phyloP scores from a whole-genome alignment of 129 eudicot species.

The Oenanthe sinensis region DNA sequence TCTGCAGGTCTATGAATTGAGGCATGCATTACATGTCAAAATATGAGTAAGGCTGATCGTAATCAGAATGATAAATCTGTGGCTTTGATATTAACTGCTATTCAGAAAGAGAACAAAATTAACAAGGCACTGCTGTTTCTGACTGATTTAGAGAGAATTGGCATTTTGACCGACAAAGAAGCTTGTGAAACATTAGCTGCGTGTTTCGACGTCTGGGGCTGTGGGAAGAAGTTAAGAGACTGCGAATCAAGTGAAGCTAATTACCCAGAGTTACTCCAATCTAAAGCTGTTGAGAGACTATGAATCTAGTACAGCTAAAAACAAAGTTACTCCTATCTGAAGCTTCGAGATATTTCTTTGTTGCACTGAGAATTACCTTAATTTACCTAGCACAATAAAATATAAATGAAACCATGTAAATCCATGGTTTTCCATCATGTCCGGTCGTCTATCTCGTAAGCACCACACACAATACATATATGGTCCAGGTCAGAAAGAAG shows the following conservation, averaged over 20 bases:
- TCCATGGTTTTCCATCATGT: too few relatives aligned
- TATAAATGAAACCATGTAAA: not conserved
- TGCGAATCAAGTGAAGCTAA: constrained; percentile 23
- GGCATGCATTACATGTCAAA: constrained; percentile 61
- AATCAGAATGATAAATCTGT: constrained; percentile 66
- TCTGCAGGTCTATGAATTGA: constrained; percentile 52
- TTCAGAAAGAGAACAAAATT: constrained; percentile 54
- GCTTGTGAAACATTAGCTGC: constrained; percentile 27
- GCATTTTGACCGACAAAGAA: constrained; percentile 59
- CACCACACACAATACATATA: too few relatives aligned
- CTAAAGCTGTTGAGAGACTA: too few relatives aligned
- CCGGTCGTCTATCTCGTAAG: too few relatives aligned
- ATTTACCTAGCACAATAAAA: not conserved
- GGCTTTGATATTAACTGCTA: constrained; percentile 56
- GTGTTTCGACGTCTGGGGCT: constrained; percentile 71
- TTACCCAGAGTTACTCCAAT: not conserved
- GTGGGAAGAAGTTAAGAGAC: constrained; percentile 75
- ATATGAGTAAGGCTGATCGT: constrained; percentile 58
- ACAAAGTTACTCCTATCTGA: too few relatives aligned
- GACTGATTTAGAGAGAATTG: constrained; percentile 1
- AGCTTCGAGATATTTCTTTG: too few relatives aligned
- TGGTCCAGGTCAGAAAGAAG: too few relatives aligned
- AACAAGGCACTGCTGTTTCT: constrained; percentile 48
- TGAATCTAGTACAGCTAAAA: too few relatives aligned
- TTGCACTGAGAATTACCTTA: not conserved